Base-by-base conservation (phyloP, 2,329 filamentous ascomycete genomes). In the Alternaria sp. region DNA sequence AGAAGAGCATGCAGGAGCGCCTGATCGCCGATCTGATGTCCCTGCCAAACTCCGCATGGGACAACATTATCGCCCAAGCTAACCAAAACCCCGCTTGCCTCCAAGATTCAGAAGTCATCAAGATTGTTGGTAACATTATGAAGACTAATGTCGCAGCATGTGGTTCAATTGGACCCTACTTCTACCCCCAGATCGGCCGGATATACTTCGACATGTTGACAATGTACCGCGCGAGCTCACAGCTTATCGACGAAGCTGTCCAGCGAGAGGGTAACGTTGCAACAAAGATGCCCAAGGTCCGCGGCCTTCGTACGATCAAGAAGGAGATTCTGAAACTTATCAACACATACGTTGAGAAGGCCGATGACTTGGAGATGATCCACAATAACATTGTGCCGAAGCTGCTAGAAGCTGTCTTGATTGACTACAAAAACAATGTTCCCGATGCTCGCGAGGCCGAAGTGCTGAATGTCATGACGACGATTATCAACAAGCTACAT, bases 141-240 rank as follows among this genome's bases (percentile, higher is more conserved):
- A 99, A 99, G 87, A 99, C 96, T 1, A 99, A 99, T 74, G 96
- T 99, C 5, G 95, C 96, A n/a, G 96, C 96, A 37, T 99, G 96
- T 81, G 93, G 92, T 37, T 98, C 96, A 1, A 96, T 99, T 62
- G 96, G 96, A 33, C 90, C 93, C 56, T 99, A 98, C 82, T 99
- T 99, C 81, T 97, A 97, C 77, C 95, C 96, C 12, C 96, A 99
- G 79, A 97, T 99, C 72, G 96, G 95, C 44, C 91, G 94, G 61
- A 98, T 99, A 72, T 99, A 98, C 81, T 90, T 96, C 71, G 96
- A 99, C 78, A 98, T 99, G 95, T 85, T 99, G 61, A 95, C 96
- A 75, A 99, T 99, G 96, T 99, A 98, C 81, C 92, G 94, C 55
- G 96, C 95, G 44, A 96, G 95, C n/a, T 98, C 95, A 79, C 89